Evolutionary conservation across 306 rosid species (phyloP).

Genomic region (Lithocarpus polystachyus): DNA sequence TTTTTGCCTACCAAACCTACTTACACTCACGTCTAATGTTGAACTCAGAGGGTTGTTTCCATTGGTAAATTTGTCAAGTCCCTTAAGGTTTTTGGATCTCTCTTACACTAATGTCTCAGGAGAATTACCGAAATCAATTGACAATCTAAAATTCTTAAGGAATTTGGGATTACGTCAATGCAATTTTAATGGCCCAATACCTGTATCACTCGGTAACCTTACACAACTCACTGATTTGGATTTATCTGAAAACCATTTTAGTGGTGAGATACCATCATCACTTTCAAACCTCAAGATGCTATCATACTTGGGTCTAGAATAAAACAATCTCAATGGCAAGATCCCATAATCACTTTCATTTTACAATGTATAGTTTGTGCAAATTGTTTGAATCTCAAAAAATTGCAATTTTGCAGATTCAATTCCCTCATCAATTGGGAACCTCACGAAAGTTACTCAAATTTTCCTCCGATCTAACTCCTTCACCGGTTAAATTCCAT

Average conservation of each 20-base stretch:
- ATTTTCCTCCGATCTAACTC: neutral
- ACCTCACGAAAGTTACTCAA: neutral
- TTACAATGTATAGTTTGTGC: too few relatives aligned
- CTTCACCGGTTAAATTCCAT: conserved; percentile 12
- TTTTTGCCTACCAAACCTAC: neutral
- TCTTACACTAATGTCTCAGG: neutral
- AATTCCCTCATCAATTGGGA: conserved; percentile 8
- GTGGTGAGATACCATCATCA: too few relatives aligned
- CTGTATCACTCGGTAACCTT: neutral
- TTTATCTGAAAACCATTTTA: neutral
- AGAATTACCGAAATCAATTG: conserved; percentile 1
- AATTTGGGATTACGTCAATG: neutral
- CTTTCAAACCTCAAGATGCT: too few relatives aligned
- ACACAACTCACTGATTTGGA: neutral
- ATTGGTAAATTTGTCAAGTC: neutral
- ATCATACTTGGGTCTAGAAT: too few relatives aligned
- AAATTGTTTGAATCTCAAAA: too few relatives aligned
- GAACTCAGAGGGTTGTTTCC: neutral
- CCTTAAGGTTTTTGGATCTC: neutral
- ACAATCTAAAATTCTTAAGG: neutral
- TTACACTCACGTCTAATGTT: neutral
- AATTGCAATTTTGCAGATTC: neutral
- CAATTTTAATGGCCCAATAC: neutral
- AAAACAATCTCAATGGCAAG: too few relatives aligned
- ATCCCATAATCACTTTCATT: too few relatives aligned